Evolutionary conservation across 2,329 filamentous ascomycete genomes (phyloP).

Genomic region (Microsporum audouinii): DNA sequence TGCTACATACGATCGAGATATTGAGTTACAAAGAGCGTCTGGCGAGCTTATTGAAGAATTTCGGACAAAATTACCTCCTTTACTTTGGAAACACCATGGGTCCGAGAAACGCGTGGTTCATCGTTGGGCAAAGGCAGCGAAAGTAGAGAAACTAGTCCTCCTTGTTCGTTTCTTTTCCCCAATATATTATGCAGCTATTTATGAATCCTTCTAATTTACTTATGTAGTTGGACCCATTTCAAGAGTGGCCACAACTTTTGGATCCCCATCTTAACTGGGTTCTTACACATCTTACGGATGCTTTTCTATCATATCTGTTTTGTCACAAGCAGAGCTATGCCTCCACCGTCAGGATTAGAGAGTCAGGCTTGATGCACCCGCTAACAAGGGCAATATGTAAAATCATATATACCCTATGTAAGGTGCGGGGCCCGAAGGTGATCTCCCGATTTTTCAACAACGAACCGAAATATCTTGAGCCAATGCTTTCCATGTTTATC

Average conservation of each 20-base stretch:
- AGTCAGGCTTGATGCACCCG: constrained; percentile 28
- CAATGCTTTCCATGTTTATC: constrained; percentile 65
- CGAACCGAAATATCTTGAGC: constrained; percentile 73
- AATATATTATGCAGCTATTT: constrained; percentile 7
- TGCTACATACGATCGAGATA: constrained; percentile 33
- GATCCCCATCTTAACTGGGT: constrained; percentile 70
- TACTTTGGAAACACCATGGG: constrained; percentile 29
- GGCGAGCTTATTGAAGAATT: constrained; percentile 35
- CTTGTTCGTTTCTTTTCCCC: constrained; percentile 25
- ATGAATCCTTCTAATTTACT: neutral
- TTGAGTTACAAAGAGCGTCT: constrained; percentile 38
- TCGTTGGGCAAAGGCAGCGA: constrained; percentile 28
- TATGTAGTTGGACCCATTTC: constrained; percentile 65
- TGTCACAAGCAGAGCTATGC: constrained; percentile 33
- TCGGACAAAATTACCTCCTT: constrained; percentile 30
- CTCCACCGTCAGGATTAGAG: constrained; percentile 20
- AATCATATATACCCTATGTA: constrained; percentile 82
- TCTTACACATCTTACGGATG: constrained; percentile 61
- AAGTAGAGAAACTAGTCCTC: constrained; percentile 29
- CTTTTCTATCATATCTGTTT: constrained; percentile 57
- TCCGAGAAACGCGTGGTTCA: constrained; percentile 23
- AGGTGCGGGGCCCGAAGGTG: constrained; percentile 86
- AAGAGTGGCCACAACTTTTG: constrained; percentile 87
- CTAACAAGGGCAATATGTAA: constrained; percentile 62
- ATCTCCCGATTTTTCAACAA: constrained; percentile 84